Evolutionary conservation across 345 rosid genomes (phyloP), one percentile per base, ranked within the genome.

Genomic region (Theobroma cacao): DNA sequence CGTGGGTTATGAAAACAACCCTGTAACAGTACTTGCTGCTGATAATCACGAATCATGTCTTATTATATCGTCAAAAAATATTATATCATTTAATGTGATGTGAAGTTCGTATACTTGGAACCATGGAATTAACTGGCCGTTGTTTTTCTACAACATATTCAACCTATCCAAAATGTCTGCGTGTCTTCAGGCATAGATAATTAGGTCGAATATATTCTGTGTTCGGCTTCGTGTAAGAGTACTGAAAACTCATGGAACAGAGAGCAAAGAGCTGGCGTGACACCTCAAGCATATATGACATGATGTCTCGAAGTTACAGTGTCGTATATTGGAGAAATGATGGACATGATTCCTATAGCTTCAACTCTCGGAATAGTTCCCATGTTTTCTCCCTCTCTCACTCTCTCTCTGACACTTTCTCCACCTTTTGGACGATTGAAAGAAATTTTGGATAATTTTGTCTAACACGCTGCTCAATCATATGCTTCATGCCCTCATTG

Each of bases 1-100:
- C 31, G 71, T 79, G 80, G 80, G 56, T 61, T 69, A 53, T 62
- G 58, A 62, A n/a, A n/a, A 45, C 48, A 56, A 31, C 1, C 18
- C n/a, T 18, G 1, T 15, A 17, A 69, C 36, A n/a, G n/a, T n/a
- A 13, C 8, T 5, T 30, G 7, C 64, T 59, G 34, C 13, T 31
- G 66, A 62, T 62, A 62, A 62, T 62, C n/a, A 62, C 10, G 66
- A 62, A 62, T 31, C 28, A 62, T 62, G 6, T n/a, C n/a, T n/a
- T n/a, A n/a, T n/a, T n/a, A n/a, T n/a, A n/a, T n/a, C n/a, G n/a
- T n/a, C n/a, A n/a, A n/a, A n/a, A n/a, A n/a, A n/a, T n/a, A n/a
- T n/a, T n/a, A n/a, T n/a, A n/a, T n/a, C n/a, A n/a, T n/a, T n/a
- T n/a, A n/a, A 52, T 18, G 7, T 20, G 10, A 52, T 18, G 8